These are phyloP conservation scores for Aureobasidium leucospermi DNA, from an alignment of 2,329 filamentous ascomycete genomes.

Conservation along the genomic window DNA sequence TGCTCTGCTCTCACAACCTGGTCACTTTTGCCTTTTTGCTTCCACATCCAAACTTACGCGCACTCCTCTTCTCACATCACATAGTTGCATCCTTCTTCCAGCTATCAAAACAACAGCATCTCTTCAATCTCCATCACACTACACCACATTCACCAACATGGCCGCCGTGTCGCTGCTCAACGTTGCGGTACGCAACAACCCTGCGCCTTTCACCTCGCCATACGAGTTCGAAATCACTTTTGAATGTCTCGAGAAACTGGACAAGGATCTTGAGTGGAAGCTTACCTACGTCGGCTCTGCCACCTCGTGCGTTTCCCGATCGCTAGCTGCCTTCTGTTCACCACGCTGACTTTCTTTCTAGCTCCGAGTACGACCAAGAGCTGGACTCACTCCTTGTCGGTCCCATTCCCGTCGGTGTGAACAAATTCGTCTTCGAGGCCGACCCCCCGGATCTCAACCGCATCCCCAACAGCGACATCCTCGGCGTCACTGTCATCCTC, in stretches of 20 bases:
- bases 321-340: constrained; percentile 18
- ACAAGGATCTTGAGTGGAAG: constrained; percentile 99
- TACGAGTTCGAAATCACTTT: constrained; percentile 99
- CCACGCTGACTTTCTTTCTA: constrained; percentile 30
- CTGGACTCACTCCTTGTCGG: constrained; percentile 94
- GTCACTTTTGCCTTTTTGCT: constrained; percentile 5
- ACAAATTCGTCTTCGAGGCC: constrained; percentile 98
- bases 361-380: constrained; percentile 95
- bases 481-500: constrained; percentile 94
- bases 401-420: constrained; percentile 93
- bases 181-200: constrained; percentile 95
- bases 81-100: background rate
- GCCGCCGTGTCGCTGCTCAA: constrained; percentile 93
- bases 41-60: background rate
- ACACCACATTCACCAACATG: constrained; percentile 46
- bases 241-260: constrained; percentile 87
- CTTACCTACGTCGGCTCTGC: constrained; percentile 97
- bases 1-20: background rate
- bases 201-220: constrained; percentile 81
- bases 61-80: background rate
- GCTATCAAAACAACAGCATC: background rate
- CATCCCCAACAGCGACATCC: constrained; percentile 90
- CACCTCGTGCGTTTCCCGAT: constrained; percentile 63
- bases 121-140: background rate
- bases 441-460: constrained; percentile 82